Evolutionary conservation across 1,284 basidiomycete species (phyloP).

Genomic region (Afroboletus lepidellus): DNA sequence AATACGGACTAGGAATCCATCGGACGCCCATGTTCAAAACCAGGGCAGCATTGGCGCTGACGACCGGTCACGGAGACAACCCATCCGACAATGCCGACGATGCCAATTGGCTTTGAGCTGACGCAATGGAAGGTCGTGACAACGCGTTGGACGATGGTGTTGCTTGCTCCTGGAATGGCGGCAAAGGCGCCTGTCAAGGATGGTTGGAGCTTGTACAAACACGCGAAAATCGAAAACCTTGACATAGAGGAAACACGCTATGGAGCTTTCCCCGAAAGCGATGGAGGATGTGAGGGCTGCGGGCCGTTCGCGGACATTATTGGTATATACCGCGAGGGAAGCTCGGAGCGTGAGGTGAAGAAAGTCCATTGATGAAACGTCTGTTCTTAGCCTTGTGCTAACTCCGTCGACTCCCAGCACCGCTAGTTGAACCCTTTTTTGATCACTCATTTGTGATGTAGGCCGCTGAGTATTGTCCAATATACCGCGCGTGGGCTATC

Average conservation of each 20-base stretch:
- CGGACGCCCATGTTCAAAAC: constrained; percentile 25
- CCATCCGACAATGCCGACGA: constrained; percentile 14
- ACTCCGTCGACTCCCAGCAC: too few species aligned
- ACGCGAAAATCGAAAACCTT: background rate
- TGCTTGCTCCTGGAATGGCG: constrained; percentile 13
- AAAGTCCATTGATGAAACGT: too few species aligned
- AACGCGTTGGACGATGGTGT: constrained; percentile 15
- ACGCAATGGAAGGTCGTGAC: constrained; percentile 19
- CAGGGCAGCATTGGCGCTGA: constrained; percentile 15
- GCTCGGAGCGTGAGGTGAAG: background rate
- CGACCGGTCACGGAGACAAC: constrained; percentile 17
- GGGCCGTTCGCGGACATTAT: constrained; percentile 13
- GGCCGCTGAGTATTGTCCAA: too few species aligned
- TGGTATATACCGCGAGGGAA: background rate
- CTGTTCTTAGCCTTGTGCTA: too few species aligned
- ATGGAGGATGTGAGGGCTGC: constrained; percentile 15
- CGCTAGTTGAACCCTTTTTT: too few species aligned
- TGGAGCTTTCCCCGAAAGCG: constrained; percentile 18
- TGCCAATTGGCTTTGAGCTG: constrained; percentile 11
- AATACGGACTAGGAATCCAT: constrained; percentile 25
- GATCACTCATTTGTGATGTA: too few species aligned
- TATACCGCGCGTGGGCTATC: too few species aligned
- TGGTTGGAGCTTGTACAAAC: background rate
- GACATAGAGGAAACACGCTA: constrained; percentile 23
- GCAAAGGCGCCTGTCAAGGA: constrained; percentile 19